Percentiles rank a stretch among this genome's conserved stretches.
Evolutionary conservation across 495 filamentous ascomycete genomes (phyloP).

Genomic region (Ramalina peruviana): DNA sequence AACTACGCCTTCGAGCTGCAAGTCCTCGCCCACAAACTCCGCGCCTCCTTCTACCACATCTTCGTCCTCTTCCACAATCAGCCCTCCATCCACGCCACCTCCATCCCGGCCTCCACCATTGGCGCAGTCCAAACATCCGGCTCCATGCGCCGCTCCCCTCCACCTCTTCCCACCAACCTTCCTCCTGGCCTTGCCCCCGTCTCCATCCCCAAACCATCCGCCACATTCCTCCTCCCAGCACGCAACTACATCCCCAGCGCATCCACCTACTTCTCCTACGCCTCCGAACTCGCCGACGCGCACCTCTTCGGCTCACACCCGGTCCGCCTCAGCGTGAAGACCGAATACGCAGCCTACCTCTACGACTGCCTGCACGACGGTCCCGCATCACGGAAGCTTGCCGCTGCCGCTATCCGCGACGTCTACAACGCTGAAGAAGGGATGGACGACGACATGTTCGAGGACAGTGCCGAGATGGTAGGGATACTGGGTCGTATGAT

Average conservation of each 20-base stretch:
- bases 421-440: constrained; percentile 83
- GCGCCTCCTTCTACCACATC: constrained; percentile 90
- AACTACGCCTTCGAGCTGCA: constrained; percentile 55
- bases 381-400: constrained; percentile 56
- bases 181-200: constrained; percentile 32
- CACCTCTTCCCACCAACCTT: constrained; percentile 19
- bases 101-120: constrained; percentile 18
- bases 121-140: constrained; percentile 8
- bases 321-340: constrained; percentile 75
- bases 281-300: constrained; percentile 54
- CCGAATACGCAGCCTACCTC: constrained; percentile 87
- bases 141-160: constrained; percentile 24
- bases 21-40: constrained; percentile 79
- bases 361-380: constrained; percentile 85
- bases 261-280: constrained; percentile 66
- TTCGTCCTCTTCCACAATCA: constrained; percentile 92
- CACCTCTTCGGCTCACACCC: constrained; percentile 80
- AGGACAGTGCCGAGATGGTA: constrained; percentile 63
- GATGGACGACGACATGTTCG: constrained; percentile 83
- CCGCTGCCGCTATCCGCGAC: constrained; percentile 71
- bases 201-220: constrained; percentile 36
- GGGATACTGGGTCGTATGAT: constrained; percentile 64
- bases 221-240: constrained; percentile 61
- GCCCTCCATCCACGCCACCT: constrained; percentile 37
- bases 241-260: constrained; percentile 75